A percentile compares a stretch with the other conserved stretches of the same genome.
Conservation (phyloP, 305 asterid genomes). For the Rubia balearica region DNA sequence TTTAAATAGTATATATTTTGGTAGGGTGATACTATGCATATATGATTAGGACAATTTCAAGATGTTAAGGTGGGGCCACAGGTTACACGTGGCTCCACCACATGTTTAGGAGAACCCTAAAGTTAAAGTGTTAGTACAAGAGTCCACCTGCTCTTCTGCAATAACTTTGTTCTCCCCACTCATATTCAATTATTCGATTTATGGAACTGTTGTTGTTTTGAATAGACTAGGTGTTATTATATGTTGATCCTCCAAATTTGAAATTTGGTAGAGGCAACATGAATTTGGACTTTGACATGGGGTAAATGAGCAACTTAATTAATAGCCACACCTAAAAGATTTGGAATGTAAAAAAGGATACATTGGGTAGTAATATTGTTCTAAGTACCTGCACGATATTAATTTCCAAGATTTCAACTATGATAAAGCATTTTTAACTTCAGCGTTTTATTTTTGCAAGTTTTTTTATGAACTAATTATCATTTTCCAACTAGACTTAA, state of each 20-base stretch:
- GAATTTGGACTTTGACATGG: neutral
- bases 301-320: neutral
- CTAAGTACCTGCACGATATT: neutral
- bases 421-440: neutral
- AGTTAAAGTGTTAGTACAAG: neutral
- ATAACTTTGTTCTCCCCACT: neutral
- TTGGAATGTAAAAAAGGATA: neutral
- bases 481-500: too few species aligned
- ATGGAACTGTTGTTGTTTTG: neutral
- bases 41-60: neutral
- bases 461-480: too few species aligned
- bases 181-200: neutral
- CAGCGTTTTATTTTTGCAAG: neutral
- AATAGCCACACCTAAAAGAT: neutral
- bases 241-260: neutral
- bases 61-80: neutral
- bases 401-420: neutral
- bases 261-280: neutral
- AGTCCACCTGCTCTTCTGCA: neutral
- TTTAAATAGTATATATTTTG: too few species aligned
- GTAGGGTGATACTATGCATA: neutral
- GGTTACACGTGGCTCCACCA: neutral
- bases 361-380: neutral
- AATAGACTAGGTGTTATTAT: neutral
- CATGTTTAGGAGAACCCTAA: neutral